Percentiles rank a stretch among this genome's conserved stretches.
These are phyloP conservation scores for Piper longum DNA, from an alignment of 164 flowering plant genomes.

Conservation along the genomic window DNA sequence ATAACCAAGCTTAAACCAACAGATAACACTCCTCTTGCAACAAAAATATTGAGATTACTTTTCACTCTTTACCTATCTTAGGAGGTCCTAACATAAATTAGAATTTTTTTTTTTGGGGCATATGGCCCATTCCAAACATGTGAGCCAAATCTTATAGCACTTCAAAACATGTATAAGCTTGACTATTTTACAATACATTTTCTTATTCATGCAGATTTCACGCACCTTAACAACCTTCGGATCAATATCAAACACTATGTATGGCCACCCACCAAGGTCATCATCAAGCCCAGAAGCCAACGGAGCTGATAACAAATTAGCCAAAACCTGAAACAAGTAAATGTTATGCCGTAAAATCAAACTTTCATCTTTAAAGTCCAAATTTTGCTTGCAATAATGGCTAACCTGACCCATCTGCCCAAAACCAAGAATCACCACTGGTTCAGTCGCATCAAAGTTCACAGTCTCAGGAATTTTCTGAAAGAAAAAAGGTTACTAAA, in stretches of 20 bases:
- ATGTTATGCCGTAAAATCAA: not conserved
- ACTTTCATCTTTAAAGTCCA: not conserved
- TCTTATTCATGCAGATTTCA: not conserved
- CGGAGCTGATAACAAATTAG: conserved; percentile 86
- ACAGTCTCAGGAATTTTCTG: conserved; percentile 52
- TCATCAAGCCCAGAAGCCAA: conserved; percentile 67
- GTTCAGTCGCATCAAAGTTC: conserved; percentile 68
- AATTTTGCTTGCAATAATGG: not conserved
- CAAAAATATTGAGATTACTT: no score
- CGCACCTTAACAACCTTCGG: conserved; percentile 83
- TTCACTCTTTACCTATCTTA: no score
- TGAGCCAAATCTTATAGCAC: not conserved
- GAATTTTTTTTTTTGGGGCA: no score
- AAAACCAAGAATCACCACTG: conserved; percentile 90
- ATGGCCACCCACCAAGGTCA: conserved; percentile 56
- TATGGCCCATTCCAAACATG: no score
- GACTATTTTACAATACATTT: no score
- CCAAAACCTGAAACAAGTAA: conserved; percentile 54
- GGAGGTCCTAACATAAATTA: no score
- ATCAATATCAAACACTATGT: conserved; percentile 84
- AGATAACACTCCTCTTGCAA: no score
- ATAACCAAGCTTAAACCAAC: no score
- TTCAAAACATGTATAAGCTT: not conserved
- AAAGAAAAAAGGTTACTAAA: conserved; percentile 1
- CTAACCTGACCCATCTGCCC: conserved; percentile 94